phyloP scores from a whole-genome alignment of 345 rosid species.

The Pelargonium nanum region DNA sequence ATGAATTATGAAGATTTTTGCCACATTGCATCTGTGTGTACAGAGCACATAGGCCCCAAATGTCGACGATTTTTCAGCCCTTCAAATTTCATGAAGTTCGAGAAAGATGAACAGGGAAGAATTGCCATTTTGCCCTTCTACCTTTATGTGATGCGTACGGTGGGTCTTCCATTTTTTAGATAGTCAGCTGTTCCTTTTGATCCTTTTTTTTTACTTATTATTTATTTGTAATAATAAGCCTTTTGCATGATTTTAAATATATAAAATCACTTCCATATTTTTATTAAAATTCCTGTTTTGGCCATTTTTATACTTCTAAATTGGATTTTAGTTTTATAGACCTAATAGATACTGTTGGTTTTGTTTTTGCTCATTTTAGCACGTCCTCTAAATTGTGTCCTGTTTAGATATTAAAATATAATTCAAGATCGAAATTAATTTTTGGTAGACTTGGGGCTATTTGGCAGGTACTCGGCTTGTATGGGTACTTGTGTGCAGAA shows the following conservation, averaged over 20 bases:
- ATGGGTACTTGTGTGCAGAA: background rate
- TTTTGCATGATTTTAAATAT: no score
- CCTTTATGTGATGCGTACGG: slow-evolving; percentile 98
- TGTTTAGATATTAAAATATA: no score
- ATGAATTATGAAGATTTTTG: slow-evolving; percentile 99
- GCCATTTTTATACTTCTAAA: no score
- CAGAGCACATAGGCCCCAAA: slow-evolving; percentile 96
- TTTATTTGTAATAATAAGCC: no score
- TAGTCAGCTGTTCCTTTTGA: background rate
- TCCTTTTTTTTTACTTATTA: background rate
- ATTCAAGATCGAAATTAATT: no score
- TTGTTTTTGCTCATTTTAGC: no score
- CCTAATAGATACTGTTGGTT: no score
- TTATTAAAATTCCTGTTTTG: no score
- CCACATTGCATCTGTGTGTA: slow-evolving; percentile 92
- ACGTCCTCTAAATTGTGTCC: no score
- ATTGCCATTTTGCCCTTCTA: slow-evolving; percentile 95
- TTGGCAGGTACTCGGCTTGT: no score
- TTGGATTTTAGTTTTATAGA: background rate
- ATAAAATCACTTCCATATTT: background rate
- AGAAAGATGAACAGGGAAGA: slow-evolving; percentile 97
- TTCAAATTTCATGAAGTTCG: slow-evolving; percentile 97
- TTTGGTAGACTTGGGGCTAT: no score
- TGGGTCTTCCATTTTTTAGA: slow-evolving; percentile 23
- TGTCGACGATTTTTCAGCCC: slow-evolving; percentile 97